phyloP scores from a whole-genome alignment of 2,329 filamentous ascomycete species.

The Paraphoma sp. region DNA sequence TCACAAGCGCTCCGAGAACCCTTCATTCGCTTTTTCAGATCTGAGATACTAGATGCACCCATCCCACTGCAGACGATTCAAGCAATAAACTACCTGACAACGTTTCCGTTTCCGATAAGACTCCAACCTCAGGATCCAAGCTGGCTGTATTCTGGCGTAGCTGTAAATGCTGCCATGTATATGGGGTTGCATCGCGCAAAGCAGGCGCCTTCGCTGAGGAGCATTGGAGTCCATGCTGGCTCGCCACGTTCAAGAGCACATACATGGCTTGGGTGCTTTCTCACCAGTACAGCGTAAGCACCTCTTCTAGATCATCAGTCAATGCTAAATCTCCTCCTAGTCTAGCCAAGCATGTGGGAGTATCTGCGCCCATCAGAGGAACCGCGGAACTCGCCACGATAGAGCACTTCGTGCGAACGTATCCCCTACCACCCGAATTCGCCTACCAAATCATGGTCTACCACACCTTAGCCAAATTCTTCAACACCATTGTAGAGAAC shows the following conservation, averaged over 20 bases:
- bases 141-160: slow-evolving; percentile 31
- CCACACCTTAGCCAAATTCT: slow-evolving; percentile 27
- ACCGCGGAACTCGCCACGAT: slow-evolving; percentile 23
- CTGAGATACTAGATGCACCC: slow-evolving; percentile 19
- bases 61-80: slow-evolving; percentile 27
- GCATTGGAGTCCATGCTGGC: slow-evolving; percentile 21
- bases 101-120: slow-evolving; percentile 22
- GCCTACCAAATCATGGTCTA: slow-evolving; percentile 29
- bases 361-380: slow-evolving; percentile 19
- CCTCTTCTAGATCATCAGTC: neutral
- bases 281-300: slow-evolving; percentile 23
- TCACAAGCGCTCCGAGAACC: slow-evolving; percentile 10
- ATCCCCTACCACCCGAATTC: slow-evolving; percentile 24
- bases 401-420: slow-evolving; percentile 22
- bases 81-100: slow-evolving; percentile 22
- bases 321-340: slow-evolving; percentile 6
- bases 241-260: slow-evolving; percentile 18
- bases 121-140: slow-evolving; percentile 23
- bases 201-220: slow-evolving; percentile 17
- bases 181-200: slow-evolving; percentile 27
- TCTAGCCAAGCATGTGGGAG: slow-evolving; percentile 24
- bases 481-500: slow-evolving; percentile 24
- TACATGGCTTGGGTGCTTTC: slow-evolving; percentile 32
- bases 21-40: slow-evolving; percentile 12
- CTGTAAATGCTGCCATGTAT: slow-evolving; percentile 29